Conservation (phyloP, 768 basidiomycete species). For the Rhodosporidiobolus odoratus region DNA sequence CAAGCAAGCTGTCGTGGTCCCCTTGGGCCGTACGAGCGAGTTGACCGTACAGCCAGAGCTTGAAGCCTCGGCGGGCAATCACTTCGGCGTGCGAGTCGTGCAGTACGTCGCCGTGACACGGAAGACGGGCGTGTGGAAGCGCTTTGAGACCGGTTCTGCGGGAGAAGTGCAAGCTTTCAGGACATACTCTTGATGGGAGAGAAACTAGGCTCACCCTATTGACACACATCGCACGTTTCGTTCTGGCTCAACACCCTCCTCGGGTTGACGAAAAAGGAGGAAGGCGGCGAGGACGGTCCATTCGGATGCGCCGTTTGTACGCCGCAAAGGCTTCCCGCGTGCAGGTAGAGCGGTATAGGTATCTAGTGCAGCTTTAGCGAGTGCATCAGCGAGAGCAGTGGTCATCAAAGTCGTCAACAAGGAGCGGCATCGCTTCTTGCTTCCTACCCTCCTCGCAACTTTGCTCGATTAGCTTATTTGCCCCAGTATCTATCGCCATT, state of each 20-base stretch:
- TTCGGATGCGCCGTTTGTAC: conserved; percentile 43
- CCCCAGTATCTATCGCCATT: too few species aligned
- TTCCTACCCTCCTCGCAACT: too few species aligned
- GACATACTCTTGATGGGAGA: neutral
- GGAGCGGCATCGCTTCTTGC: neutral
- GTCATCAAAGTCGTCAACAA: neutral
- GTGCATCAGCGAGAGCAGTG: conserved; percentile 18
- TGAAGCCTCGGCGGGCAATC: conserved; percentile 70
- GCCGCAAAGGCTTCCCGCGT: conserved; percentile 43
- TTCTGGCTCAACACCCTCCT: neutral
- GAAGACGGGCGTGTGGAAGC: conserved; percentile 60
- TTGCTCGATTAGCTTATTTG: too few species aligned
- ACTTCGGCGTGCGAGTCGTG: conserved; percentile 92
- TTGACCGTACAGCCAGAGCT: conserved; percentile 76
- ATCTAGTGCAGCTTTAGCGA: conserved; percentile 40
- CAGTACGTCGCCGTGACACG: conserved; percentile 66
- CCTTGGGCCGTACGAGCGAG: conserved; percentile 42
- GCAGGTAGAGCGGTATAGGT: conserved; percentile 41
- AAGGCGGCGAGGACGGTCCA: conserved; percentile 49
- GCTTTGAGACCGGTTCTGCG: conserved; percentile 75
- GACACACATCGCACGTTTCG: conserved; percentile 51
- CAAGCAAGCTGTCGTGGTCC: conserved; percentile 11
- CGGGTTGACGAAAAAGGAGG: conserved; percentile 35
- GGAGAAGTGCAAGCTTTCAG: conserved; percentile 15
- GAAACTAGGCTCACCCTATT: conserved; percentile 47